A percentile compares a stretch with the other conserved stretches of the same genome.
These are phyloP conservation scores for Phytophthora capsici DNA, from an alignment of 352 stramenopile species.

Conservation along the genomic window DNA sequence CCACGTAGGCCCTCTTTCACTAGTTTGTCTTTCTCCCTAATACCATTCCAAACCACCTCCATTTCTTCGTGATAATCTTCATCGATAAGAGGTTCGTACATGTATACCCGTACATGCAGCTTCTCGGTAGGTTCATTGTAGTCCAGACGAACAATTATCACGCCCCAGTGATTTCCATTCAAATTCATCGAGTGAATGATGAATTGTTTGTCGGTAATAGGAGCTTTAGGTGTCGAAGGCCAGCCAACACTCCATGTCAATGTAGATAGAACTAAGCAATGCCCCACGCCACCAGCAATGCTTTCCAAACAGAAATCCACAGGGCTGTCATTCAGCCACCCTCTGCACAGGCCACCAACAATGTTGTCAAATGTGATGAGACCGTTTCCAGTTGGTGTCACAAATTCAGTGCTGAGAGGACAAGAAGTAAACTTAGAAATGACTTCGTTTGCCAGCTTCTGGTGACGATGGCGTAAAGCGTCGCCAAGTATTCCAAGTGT, in stretches of 20 bases:
- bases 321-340: constrained; percentile 7
- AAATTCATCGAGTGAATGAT: constrained; percentile 8
- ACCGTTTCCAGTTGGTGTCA: neutral
- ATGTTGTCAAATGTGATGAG: constrained; percentile 10
- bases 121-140: neutral
- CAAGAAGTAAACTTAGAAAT: constrained; percentile 8
- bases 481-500: neutral
- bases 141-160: constrained; percentile 4
- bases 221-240: too few species aligned
- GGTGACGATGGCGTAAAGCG: neutral
- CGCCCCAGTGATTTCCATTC: constrained; percentile 8
- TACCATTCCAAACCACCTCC: constrained; percentile 4
- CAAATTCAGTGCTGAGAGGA: neutral
- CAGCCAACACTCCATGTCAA: constrained; percentile 2
- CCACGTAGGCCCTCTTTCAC: constrained; percentile 1
- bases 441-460: neutral
- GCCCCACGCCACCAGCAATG: too few species aligned
- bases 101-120: neutral
- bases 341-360: constrained; percentile 11
- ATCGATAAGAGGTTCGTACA: constrained; percentile 13
- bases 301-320: constrained; percentile 7
- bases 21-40: neutral
- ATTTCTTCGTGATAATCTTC: constrained; percentile 9
- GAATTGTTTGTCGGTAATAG: constrained; percentile 1
- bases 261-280: neutral